Base-by-base conservation (phyloP, 2,329 filamentous ascomycete genomes). In the Aspergillus pseudotamarii region DNA sequence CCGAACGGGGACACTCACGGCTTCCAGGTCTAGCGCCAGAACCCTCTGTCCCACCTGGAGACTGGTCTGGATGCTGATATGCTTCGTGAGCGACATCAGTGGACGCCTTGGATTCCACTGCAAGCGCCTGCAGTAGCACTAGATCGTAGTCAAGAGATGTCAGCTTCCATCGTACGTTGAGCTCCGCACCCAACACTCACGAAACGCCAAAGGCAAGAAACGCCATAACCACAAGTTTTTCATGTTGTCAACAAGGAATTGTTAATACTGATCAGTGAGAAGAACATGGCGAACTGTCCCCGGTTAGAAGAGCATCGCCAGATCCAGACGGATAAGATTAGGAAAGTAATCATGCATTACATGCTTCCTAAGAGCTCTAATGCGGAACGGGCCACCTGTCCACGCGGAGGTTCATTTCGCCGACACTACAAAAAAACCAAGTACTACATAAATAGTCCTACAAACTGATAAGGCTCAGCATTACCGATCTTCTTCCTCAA, bases 341-440 rank as follows among this genome's bases (percentile, higher is more conserved):
- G 43, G n/a, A 11, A 56, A 56, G 57, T 59, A 23, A 28, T 28
- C 11, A 54, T 50, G 12, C 23, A 41, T 48, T 59, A 12, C 32
- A 36, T 59, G 56, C 30, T 50, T 46, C 43, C 57, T 50, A 11
- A 16, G 48, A 34, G 45, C 57, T 46, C 28, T 57, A 59, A 32
- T 10, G 64, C 58, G 61, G 65, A 71, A 74, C 69, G 69, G 75
- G 75, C 75, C 75, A 77, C 75, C 74, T 77, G 75, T 72, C 75
- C 69, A 69, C 65, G 73, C 74, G 75, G 74, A 75, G 73, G 67
- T 76, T 75, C 69, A 72, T 76, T 76, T 71, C 69, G 64, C 74
- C 74, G 73, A 75, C 14, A 30, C 62, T 63, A 64, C 59, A 59
- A 41, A 51, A 21, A 41, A 51, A 21, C 64, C 58, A 59, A 41